Percentiles rank a stretch among this genome's conserved stretches.
These are phyloP conservation scores for Fusarium chuoi DNA, from an alignment of 2,329 filamentous ascomycete species.

Conservation along the genomic window DNA sequence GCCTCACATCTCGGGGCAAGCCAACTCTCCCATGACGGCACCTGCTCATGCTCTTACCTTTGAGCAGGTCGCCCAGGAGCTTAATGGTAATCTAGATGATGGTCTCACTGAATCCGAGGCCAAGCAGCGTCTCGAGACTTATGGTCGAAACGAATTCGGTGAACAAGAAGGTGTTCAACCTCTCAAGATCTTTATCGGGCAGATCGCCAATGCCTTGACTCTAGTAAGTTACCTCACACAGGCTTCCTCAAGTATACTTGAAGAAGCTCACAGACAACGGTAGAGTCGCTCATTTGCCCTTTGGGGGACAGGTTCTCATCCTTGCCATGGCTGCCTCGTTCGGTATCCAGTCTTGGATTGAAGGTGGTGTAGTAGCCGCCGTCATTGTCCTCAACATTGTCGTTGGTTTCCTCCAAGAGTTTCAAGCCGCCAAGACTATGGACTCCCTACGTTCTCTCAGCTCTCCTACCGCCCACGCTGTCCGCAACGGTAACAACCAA, in stretches of 20 bases:
- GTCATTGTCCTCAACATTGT: slow-evolving; percentile 68
- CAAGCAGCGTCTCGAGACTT: slow-evolving; percentile 62
- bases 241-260: not conserved
- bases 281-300: slow-evolving; percentile 34
- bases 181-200: slow-evolving; percentile 70
- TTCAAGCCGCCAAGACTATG: slow-evolving; percentile 61
- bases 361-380: slow-evolving; percentile 67
- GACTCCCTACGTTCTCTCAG: slow-evolving; percentile 57
- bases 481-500: slow-evolving; percentile 54
- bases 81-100: slow-evolving; percentile 19
- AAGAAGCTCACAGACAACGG: slow-evolving; percentile 4
- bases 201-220: slow-evolving; percentile 76
- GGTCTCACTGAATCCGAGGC: slow-evolving; percentile 48
- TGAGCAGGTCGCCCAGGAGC: slow-evolving; percentile 32
- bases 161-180: slow-evolving; percentile 68
- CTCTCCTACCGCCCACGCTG: slow-evolving; percentile 56
- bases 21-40: slow-evolving; percentile 38
- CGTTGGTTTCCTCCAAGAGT: slow-evolving; percentile 61
- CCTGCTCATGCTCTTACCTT: slow-evolving; percentile 36
- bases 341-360: slow-evolving; percentile 68
- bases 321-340: slow-evolving; percentile 68
- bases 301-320: slow-evolving; percentile 58
- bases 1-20: slow-evolving; percentile 37
- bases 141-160: slow-evolving; percentile 72
- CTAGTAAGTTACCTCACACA: slow-evolving; percentile 56